Evolutionary conservation across 306 rosid species (phyloP).

Genomic region (Cucumis cinereus): DNA sequence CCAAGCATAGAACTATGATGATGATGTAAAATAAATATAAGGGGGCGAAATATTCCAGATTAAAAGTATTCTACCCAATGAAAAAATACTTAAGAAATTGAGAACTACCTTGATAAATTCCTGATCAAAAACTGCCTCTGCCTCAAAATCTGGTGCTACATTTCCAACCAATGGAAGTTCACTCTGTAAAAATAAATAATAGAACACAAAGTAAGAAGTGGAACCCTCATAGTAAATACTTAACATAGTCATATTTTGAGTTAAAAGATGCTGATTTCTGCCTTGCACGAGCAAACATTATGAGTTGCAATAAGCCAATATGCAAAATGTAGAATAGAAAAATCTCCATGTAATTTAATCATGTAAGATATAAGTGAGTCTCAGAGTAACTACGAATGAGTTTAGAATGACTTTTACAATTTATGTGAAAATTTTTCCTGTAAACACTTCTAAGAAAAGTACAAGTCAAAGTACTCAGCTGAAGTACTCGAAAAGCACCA

Average conservation of each 20-base stretch:
- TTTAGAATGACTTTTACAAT: neutral
- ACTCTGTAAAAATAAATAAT: conserved; percentile 12
- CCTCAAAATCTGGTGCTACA: conserved; percentile 74
- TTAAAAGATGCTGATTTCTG: neutral
- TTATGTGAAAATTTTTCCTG: neutral
- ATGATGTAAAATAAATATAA: neutral
- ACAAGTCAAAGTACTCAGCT: neutral
- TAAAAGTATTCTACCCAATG: neutral
- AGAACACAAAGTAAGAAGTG: neutral
- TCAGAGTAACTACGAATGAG: neutral
- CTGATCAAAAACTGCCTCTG: conserved; percentile 90
- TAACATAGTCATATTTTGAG: neutral
- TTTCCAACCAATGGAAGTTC: conserved; percentile 73
- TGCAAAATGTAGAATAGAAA: neutral
- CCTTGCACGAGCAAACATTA: neutral
- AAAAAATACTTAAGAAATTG: neutral
- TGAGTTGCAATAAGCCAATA: neutral
- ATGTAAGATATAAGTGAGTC: neutral
- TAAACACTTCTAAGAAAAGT: neutral
- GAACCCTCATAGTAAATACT: neutral
- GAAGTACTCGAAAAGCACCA: neutral
- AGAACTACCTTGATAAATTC: conserved; percentile 59
- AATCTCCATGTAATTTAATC: neutral
- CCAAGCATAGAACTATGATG: neutral
- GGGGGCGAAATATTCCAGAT: neutral